These are phyloP conservation scores for Eruca vesicaria DNA, from an alignment of 441 rosid genomes.

Conservation along the genomic window DNA sequence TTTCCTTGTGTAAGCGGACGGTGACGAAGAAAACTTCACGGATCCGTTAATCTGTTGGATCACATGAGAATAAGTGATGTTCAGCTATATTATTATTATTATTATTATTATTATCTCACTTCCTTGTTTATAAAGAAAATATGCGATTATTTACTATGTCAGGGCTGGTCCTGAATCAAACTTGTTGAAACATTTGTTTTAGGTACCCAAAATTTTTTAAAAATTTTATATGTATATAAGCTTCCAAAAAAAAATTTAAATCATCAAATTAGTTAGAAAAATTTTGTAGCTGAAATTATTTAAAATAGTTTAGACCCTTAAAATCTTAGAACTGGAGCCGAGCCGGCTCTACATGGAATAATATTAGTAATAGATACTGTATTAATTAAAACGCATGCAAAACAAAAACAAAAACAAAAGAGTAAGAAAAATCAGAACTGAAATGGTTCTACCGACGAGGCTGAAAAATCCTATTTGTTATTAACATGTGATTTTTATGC, in stretches of 20 bases:
- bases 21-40: slow-evolving; percentile 31
- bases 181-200: too few relatives aligned
- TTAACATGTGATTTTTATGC: background rate
- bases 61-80: slow-evolving; percentile 23
- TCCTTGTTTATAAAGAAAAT: background rate
- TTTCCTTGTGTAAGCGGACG: slow-evolving; percentile 21
- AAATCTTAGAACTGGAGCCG: too few relatives aligned
- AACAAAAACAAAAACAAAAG: background rate
- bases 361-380: too few relatives aligned
- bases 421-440: background rate
- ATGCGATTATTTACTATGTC: background rate
- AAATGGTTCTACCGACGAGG: background rate
- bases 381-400: background rate
- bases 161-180: too few relatives aligned
- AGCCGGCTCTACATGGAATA: too few relatives aligned
- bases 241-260: too few relatives aligned
- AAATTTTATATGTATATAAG: too few relatives aligned
- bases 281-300: too few relatives aligned
- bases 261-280: too few relatives aligned
- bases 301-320: too few relatives aligned
- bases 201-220: too few relatives aligned
- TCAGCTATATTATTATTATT: background rate
- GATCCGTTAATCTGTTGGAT: slow-evolving; percentile 13
- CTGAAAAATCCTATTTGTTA: background rate
- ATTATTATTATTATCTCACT: background rate